These are phyloP conservation scores for Globisporangium alternatum DNA, from an alignment of 352 stramenopile species.

Conservation along the genomic window DNA sequence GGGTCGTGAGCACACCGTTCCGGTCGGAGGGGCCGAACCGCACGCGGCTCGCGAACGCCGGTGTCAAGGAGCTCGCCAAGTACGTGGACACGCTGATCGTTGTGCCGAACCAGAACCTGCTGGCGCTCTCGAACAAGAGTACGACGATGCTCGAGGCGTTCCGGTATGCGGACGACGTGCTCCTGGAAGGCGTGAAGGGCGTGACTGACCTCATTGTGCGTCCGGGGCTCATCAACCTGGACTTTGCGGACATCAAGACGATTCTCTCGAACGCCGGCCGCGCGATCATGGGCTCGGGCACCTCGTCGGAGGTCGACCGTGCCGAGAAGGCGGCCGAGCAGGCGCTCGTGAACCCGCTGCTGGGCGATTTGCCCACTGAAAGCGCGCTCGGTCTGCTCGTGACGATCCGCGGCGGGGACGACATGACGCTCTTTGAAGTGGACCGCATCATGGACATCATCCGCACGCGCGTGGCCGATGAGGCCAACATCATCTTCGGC, in stretches of 20 bases:
- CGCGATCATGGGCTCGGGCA: slow-evolving; percentile 95
- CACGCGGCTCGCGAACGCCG: slow-evolving; percentile 91
- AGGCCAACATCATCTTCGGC: slow-evolving; percentile 90
- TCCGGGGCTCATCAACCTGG: slow-evolving; percentile 96
- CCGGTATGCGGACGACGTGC: slow-evolving; percentile 92
- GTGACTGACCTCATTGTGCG: slow-evolving; percentile 96
- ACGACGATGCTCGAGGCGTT: slow-evolving; percentile 94
- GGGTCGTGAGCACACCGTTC: slow-evolving; percentile 96
- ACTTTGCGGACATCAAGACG: slow-evolving; percentile 96
- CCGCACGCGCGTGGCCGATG: slow-evolving; percentile 65
- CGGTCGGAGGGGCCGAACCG: slow-evolving; percentile 93
- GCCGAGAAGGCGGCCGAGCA: slow-evolving; percentile 90
- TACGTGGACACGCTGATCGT: slow-evolving; percentile 96
- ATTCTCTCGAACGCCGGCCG: slow-evolving; percentile 94
- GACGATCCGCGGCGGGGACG: slow-evolving; percentile 92
- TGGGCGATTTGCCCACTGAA: slow-evolving; percentile 92
- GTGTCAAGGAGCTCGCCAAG: slow-evolving; percentile 90
- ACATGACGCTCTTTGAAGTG: slow-evolving; percentile 93
- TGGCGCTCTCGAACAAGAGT: slow-evolving; percentile 90
- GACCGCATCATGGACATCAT: slow-evolving; percentile 89
- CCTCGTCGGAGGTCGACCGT: slow-evolving; percentile 62
- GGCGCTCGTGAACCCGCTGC: slow-evolving; percentile 93
- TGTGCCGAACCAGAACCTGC: slow-evolving; percentile 96
- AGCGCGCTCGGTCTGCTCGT: slow-evolving; percentile 93
- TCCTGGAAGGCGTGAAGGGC: slow-evolving; percentile 94